Evolutionary conservation across 441 rosid species (phyloP).

Genomic region (Melastoma candidum): DNA sequence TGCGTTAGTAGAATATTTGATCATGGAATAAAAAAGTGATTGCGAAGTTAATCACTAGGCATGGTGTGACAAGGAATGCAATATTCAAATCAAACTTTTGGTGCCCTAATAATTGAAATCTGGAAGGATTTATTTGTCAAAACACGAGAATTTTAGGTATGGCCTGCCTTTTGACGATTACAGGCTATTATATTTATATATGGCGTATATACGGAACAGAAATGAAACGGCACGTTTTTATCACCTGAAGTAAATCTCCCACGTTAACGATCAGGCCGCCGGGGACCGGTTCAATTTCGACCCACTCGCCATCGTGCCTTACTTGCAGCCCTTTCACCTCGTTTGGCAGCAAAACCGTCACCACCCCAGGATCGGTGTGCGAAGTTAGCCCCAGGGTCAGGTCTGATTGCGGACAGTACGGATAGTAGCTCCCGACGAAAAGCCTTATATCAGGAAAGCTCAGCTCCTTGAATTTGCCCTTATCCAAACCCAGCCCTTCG

Average conservation of each 20-base stretch:
- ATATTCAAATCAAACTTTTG: too few species aligned
- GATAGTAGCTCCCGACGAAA: slow-evolving; percentile 23
- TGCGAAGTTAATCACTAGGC: too few species aligned
- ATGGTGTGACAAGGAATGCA: too few species aligned
- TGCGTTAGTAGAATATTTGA: too few species aligned
- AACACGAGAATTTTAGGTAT: too few species aligned
- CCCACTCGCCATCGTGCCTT: slow-evolving; percentile 21
- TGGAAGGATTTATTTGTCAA: too few species aligned
- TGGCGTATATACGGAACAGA: neutral
- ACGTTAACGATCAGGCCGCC: slow-evolving; percentile 23
- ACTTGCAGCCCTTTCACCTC: slow-evolving; percentile 22
- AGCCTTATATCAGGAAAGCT: neutral
- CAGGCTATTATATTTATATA: neutral
- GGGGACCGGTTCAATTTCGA: slow-evolving; percentile 19
- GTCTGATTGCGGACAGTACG: slow-evolving; percentile 27
- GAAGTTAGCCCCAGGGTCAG: slow-evolving; percentile 22
- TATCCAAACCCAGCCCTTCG: slow-evolving; percentile 19
- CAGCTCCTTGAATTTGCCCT: slow-evolving; percentile 17
- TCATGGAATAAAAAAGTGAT: too few species aligned
- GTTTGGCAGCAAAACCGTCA: slow-evolving; percentile 24
- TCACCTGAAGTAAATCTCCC: slow-evolving; percentile 28
- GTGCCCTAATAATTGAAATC: too few species aligned
- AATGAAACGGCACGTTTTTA: neutral
- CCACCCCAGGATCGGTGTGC: slow-evolving; percentile 22
- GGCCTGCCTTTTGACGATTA: too few species aligned